Percentiles rank a stretch among this genome's conserved stretches.
Evolutionary conservation across 345 rosid genomes (phyloP).

Genomic region (Euphorbia pulcherrima): DNA sequence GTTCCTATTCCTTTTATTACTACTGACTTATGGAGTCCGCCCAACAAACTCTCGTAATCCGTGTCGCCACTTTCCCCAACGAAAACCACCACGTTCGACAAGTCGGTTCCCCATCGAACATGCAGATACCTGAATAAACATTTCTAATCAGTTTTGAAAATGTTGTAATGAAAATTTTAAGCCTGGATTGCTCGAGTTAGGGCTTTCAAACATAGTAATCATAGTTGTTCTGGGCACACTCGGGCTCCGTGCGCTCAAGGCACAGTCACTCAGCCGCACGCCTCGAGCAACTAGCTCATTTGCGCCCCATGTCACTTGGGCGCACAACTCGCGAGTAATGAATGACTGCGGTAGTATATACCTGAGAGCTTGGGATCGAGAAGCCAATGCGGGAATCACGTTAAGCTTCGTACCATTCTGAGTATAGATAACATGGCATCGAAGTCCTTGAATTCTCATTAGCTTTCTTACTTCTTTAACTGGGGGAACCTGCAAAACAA

Average conservation of each 20-base stretch:
- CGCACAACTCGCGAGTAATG: not conserved
- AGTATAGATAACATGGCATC: constrained; percentile 77
- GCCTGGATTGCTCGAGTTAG: not conserved
- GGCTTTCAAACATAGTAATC: not conserved
- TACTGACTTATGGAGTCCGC: constrained; percentile 77
- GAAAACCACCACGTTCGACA: constrained; percentile 77
- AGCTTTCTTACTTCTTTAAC: constrained; percentile 79
- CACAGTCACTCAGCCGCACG: no score
- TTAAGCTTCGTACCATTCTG: constrained; percentile 75
- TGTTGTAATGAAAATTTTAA: constrained; percentile 10
- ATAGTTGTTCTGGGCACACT: no score
- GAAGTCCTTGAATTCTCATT: constrained; percentile 84
- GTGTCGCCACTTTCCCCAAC: constrained; percentile 94
- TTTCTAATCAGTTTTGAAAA: no score
- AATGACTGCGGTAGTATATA: constrained; percentile 18
- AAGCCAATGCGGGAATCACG: constrained; percentile 78
- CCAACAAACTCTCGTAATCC: constrained; percentile 87
- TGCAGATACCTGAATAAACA: constrained; percentile 89
- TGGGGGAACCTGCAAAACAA: constrained; percentile 56
- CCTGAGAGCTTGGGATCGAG: constrained; percentile 93
- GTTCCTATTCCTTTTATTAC: constrained; percentile 57
- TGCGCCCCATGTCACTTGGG: not conserved
- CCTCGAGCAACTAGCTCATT: not conserved
- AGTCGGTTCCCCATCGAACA: constrained; percentile 87
- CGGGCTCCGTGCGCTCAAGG: no score